These are phyloP conservation scores for Penicillium sclerotigenum DNA, from an alignment of 2,329 filamentous ascomycete species.

Conservation along the genomic window DNA sequence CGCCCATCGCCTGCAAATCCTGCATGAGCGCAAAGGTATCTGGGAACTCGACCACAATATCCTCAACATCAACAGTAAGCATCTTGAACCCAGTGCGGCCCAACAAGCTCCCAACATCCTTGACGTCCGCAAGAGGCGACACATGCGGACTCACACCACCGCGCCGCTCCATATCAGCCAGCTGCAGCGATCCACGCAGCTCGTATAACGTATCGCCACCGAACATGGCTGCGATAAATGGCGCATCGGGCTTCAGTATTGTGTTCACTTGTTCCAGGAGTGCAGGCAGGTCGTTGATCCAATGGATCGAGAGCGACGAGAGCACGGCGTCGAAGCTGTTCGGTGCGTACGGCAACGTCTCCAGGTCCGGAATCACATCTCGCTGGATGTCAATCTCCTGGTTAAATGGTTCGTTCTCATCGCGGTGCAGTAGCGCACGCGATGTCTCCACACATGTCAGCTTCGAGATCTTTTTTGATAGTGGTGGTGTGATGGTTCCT, in stretches of 20 bases:
- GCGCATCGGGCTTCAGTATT: constrained; percentile 81
- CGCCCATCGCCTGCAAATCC: constrained; percentile 94
- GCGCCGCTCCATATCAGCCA: constrained; percentile 83
- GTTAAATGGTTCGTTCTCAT: constrained; percentile 66
- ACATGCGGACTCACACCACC: constrained; percentile 92
- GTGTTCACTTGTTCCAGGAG: constrained; percentile 80
- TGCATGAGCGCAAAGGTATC: constrained; percentile 86
- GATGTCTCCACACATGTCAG: constrained; percentile 83
- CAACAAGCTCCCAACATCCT: constrained; percentile 83
- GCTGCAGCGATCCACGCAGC: constrained; percentile 84
- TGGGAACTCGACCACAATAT: constrained; percentile 93
- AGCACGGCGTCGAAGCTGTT: constrained; percentile 85
- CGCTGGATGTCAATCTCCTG: constrained; percentile 67
- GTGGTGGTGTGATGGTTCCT: constrained; percentile 45
- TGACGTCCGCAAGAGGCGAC: constrained; percentile 85
- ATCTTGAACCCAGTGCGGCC: constrained; percentile 90
- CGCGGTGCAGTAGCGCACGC: constrained; percentile 71
- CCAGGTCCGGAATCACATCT: constrained; percentile 64
- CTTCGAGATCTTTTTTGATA: constrained; percentile 68
- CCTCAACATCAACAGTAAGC: constrained; percentile 93
- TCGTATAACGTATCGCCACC: constrained; percentile 93
- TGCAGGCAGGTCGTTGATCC: constrained; percentile 94
- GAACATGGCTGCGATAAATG: constrained; percentile 94
- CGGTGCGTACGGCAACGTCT: constrained; percentile 70
- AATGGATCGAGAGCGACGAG: constrained; percentile 86